Evolutionary conservation across 805 yeast species (phyloP), one percentile per base, ranked within the genome.

Genomic region (Ascoidea asiatica): DNA sequence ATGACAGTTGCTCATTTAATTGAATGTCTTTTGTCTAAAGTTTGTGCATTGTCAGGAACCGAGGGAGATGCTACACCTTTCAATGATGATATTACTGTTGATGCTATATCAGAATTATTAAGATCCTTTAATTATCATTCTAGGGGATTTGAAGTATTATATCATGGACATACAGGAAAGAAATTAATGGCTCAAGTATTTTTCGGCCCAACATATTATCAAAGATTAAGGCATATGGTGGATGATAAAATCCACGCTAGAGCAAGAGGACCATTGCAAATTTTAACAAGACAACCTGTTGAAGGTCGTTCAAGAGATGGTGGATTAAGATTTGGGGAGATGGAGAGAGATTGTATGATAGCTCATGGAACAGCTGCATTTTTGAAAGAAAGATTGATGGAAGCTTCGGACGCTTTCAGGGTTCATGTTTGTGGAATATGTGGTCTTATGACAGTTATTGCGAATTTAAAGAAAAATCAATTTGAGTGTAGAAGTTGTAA

Each of bases 311-410:
- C 97, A 17, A 79, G 98, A 69, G 97, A 92, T 66, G 98, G 98
- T 77, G 98, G 98, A 56, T 72, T 90, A 63, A 86, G 98, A 67
- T 89, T 90, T 76, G 98, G 98, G 59, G 98, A 90, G 66, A 92
- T 92, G 99, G 99, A 92, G 69, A 86, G 99, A 72, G 99, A 92
- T 74, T 92, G 99, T 82, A 90, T 92, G 97, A 92, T 92, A 72
- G 98, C 99, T 2, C 97, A 92, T 62, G 99, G 99, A 63, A 97
- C 97, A 13, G 97, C 98, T 4, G 94, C 97, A 5, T 90, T 92
- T 72, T 75, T 92, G 69, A 88, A 90, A 65, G 99, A 92, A 69
- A 77, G 99, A 63, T 72, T 92, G 63, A 90, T 92, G 97, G 97
- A 92, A 65, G 96, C 97, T 11, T 90, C 97, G 0, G 99, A 92